Base-by-base conservation (phyloP, 371 early-diverging fungal genomes). In the Lichtheimia ornata region DNA sequence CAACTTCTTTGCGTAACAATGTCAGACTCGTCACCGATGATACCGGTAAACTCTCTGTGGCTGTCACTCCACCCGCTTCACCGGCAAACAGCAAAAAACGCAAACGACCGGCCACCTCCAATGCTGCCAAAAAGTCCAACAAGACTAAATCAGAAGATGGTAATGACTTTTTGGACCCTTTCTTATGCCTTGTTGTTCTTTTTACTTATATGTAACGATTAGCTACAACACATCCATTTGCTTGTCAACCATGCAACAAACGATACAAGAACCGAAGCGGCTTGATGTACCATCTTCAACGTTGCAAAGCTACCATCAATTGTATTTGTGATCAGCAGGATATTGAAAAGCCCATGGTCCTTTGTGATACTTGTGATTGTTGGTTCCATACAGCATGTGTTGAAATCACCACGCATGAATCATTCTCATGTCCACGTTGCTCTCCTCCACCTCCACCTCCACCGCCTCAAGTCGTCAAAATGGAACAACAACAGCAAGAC, bases 321-420 rank as follows among this genome's bases (percentile, higher is more conserved):
- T 62, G 62, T 41, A 55, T 55, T 12, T 62, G 62, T 22, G 50
- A 42, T 14, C 43, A 42, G n/a, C 22, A 42, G 25, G 41, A 60
- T 28, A 15, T 18, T 1, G 41, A 30, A 2, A 24, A 62, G 2
- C 14, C 41, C 5, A 70, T 85, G 74, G 71, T 85, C n/a, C 79
- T 83, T 62, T 85, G 86, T 44, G 73, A 74, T 42, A 52, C 70
- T 14, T 85, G 86, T 56, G 58, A 77, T 53, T 69, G 63, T n/a
- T 83, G 82, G 83, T 74, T 84, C n/a, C 86, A 85, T 70, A 49
- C 73, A 9, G 74, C 73, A 13, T 85, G 86, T 56, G 53, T 79
- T 47, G 77, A 35, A 2, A 35, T 35, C 9, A 35, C 11, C 9
- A 35, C 35, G 11, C 35, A 35, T 35, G 35, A 35, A 35, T 35